Evolutionary conservation across 2,329 filamentous ascomycete species (phyloP).

Genomic region (Paraconiothyrium brasiliense): DNA sequence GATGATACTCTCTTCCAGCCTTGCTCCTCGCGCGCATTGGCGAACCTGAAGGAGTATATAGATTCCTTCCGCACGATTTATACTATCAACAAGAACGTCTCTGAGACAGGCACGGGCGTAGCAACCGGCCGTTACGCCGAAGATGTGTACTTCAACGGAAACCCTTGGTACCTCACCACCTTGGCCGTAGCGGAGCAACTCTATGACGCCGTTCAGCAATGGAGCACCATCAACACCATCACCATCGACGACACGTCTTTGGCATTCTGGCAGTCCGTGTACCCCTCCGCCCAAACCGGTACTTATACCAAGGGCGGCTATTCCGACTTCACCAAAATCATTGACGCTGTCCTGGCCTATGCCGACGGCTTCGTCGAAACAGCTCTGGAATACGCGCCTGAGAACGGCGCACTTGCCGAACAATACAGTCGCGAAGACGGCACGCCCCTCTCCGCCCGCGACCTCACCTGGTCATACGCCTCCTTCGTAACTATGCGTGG

Average conservation of each 20-base stretch:
- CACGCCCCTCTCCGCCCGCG: slow-evolving; percentile 66
- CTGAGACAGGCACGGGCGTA: slow-evolving; percentile 62
- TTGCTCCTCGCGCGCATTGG: slow-evolving; percentile 67
- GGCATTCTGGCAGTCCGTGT: slow-evolving; percentile 74
- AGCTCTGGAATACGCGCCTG: slow-evolving; percentile 57
- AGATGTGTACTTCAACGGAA: slow-evolving; percentile 77
- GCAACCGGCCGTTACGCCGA: slow-evolving; percentile 52
- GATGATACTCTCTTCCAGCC: slow-evolving; percentile 78
- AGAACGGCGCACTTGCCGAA: slow-evolving; percentile 70
- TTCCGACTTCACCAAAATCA: slow-evolving; percentile 62
- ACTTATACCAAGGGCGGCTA: slow-evolving; percentile 69
- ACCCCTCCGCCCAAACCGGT: slow-evolving; percentile 65
- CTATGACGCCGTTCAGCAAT: slow-evolving; percentile 77
- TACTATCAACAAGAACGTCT: slow-evolving; percentile 70
- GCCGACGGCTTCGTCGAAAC: slow-evolving; percentile 63
- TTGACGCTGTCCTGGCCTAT: slow-evolving; percentile 69
- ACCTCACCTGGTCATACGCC: slow-evolving; percentile 77
- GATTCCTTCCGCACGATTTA: slow-evolving; percentile 78
- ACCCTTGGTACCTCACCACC: slow-evolving; percentile 81
- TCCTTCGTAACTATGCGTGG: slow-evolving; percentile 70
- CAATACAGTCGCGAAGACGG: slow-evolving; percentile 66
- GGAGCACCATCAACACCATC: slow-evolving; percentile 69
- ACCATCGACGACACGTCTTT: slow-evolving; percentile 71
- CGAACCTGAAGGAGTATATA: slow-evolving; percentile 77
- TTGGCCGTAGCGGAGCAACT: slow-evolving; percentile 81